Conservation (phyloP, 208 protist species). For the Crithidia fasciculata region DNA sequence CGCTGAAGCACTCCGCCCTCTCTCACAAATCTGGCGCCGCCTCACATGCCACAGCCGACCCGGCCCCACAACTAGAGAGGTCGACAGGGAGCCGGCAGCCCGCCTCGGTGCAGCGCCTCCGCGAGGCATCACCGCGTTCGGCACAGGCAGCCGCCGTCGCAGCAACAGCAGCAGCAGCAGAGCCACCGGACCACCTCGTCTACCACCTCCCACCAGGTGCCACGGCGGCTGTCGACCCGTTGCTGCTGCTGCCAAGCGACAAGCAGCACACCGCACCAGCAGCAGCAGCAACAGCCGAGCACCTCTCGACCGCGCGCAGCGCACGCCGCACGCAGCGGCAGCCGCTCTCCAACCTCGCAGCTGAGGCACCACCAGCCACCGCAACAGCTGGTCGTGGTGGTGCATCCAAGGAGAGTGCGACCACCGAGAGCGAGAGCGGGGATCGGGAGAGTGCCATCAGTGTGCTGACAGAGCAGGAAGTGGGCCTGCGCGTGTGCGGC, state of each 20-base stretch:
- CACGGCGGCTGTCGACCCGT: not conserved
- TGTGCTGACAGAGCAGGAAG: slow-evolving; percentile 5
- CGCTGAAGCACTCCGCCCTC: slow-evolving; percentile 4
- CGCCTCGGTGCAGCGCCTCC: not conserved
- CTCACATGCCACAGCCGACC: not conserved
- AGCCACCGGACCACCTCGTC: not conserved
- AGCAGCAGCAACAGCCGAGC: not conserved
- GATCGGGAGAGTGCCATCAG: not conserved
- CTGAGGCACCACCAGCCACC: slow-evolving; percentile 2
- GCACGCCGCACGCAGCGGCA: slow-evolving; percentile 2
- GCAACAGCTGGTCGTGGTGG: not conserved
- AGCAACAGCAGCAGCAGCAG: not conserved
- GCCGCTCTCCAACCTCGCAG: not conserved
- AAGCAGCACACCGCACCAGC: not conserved
- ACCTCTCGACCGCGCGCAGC: slow-evolving; percentile 5
- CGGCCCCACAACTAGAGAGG: not conserved
- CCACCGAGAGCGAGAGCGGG: not conserved
- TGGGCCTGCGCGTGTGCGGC: slow-evolving; percentile 26
- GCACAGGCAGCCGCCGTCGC: slow-evolving; percentile 2
- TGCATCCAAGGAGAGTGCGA: too few species aligned
- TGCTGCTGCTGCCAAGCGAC: not conserved
- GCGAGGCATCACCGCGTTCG: slow-evolving; percentile 14
- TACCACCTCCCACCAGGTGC: slow-evolving; percentile 20
- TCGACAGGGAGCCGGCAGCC: not conserved
- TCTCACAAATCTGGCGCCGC: not conserved